Evolutionary conservation across 2,329 filamentous ascomycete species (phyloP), one percentile per base, ranked within the genome.

Genomic region (Xylaria sp.): DNA sequence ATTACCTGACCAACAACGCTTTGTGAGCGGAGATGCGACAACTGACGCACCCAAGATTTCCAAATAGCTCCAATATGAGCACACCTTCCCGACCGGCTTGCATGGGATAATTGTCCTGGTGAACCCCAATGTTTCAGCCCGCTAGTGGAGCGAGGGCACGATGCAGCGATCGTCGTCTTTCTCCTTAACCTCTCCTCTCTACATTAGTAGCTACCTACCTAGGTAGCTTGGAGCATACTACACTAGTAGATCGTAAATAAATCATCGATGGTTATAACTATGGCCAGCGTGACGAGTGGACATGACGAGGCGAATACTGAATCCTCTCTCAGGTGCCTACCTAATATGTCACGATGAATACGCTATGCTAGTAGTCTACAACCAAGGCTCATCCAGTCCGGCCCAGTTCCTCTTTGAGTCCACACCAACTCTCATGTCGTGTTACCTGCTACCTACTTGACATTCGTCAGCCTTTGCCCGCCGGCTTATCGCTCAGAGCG

Each of bases 401-500:
- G 40, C n/a, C 40, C 40, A 44, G 40, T 18, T 4, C 18, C 40
- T 25, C 29, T 25, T 21, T 12, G 37, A 44, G 21, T 21, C 23
- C 37, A 58, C 55, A 44, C 27, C 48, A 32, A 6, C 16, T 18
- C 35, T 35, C 25, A 65, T 66, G 61, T 25, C 40, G 65, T 68
- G 65, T n/a, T 44, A 68, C 60, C 60, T 37, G 35, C 35, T 13
- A n/a, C 44, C 29, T 6, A 51, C 37, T 12, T 55, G 25, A 35
- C 50, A 63, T 44, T 65, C 57, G 61, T 55, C 57, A 68, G 48
- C 27, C 35, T 35, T 58, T 13, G 27, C 60, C 57, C 59, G 29
- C 60, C 57, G 27, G 44, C 48, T 35, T 48, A 53, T 69, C 64
- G 60, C 65, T 16, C 57, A 13, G 18, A 61, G 61, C 65, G 44